Percentiles rank a stretch among this genome's conserved stretches.
These are phyloP conservation scores for Cystobasidium sp. DNA, from an alignment of 1,284 basidiomycete genomes.

Conservation along the genomic window DNA sequence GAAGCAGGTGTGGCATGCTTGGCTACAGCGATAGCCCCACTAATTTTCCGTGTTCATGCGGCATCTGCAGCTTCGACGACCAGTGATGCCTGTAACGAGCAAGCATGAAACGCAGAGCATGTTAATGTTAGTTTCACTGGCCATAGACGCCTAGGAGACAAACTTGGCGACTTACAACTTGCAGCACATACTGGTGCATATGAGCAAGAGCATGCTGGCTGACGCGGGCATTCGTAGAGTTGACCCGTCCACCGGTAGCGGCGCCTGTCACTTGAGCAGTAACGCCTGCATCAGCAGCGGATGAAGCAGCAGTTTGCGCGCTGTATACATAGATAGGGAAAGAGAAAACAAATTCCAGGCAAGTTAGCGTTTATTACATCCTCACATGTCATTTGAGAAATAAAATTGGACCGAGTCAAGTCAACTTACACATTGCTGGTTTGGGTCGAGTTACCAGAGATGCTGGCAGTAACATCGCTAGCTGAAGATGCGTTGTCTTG, in stretches of 20 bases:
- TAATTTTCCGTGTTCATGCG: background rate
- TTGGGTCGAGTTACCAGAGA: too few species aligned
- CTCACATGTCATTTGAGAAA: too few species aligned
- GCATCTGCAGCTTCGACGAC: constrained; percentile 27
- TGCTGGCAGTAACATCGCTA: too few species aligned
- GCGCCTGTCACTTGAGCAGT: too few species aligned
- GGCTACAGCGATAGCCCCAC: background rate
- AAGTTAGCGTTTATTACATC: too few species aligned
- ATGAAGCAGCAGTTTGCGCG: background rate
- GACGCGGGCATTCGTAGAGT: background rate
- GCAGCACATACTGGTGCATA: constrained; percentile 30
- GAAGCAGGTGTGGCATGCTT: background rate
- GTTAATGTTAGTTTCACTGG: background rate
- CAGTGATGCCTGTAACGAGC: constrained; percentile 21
- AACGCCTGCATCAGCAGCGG: background rate
- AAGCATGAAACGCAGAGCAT: background rate
- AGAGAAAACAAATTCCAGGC: too few species aligned
- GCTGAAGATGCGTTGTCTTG: too few species aligned
- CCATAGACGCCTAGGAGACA: background rate
- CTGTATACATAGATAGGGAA: too few species aligned
- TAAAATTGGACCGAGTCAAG: too few species aligned
- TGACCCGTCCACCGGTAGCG: background rate
- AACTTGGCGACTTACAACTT: constrained; percentile 18
- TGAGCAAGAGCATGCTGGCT: constrained; percentile 8
- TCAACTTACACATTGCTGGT: too few species aligned